Percentiles rank a stretch among this genome's conserved stretches.
These are phyloP conservation scores for Leptographium procerum DNA, from an alignment of 2,329 filamentous ascomycete species.

Conservation along the genomic window DNA sequence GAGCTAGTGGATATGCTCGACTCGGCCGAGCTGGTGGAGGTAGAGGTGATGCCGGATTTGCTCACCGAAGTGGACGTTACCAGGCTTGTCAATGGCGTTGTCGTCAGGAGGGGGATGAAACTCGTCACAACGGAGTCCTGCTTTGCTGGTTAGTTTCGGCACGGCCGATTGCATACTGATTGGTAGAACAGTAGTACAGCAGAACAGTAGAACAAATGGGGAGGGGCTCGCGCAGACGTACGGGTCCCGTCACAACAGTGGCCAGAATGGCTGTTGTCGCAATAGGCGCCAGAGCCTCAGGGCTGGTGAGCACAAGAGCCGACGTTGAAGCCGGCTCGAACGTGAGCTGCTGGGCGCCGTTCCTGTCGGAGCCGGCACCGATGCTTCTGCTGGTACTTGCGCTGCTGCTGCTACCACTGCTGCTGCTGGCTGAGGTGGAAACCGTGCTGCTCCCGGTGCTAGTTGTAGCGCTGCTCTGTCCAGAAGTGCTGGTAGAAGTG, in stretches of 20 bases:
- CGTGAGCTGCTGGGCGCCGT: slow-evolving; percentile 2
- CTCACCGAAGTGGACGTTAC: not conserved
- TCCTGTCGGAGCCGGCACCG: not conserved
- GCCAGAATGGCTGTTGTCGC: not conserved
- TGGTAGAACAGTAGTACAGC: no score
- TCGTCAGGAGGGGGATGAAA: slow-evolving; percentile 10
- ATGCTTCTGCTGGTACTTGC: not conserved
- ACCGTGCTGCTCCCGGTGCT: not conserved
- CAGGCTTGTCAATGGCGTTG: not conserved
- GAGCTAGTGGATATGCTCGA: not conserved
- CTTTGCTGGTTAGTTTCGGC: not conserved
- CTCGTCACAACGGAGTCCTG: slow-evolving; percentile 6
- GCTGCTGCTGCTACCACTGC: not conserved
- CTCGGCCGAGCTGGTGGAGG: not conserved
- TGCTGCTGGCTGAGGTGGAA: not conserved
- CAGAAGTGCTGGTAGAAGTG: not conserved
- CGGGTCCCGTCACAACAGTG: not conserved
- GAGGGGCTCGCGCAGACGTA: not conserved
- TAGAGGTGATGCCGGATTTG: not conserved
- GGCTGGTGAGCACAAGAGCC: not conserved
- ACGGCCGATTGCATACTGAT: not conserved
- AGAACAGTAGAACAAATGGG: no score
- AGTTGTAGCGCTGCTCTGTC: no score
- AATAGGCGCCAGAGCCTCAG: not conserved
- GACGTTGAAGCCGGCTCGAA: not conserved